Percentiles rank a stretch among this genome's conserved stretches.
Evolutionary conservation across 148 eudicot species (phyloP).

Genomic region (Chenopodium berlandieri): DNA sequence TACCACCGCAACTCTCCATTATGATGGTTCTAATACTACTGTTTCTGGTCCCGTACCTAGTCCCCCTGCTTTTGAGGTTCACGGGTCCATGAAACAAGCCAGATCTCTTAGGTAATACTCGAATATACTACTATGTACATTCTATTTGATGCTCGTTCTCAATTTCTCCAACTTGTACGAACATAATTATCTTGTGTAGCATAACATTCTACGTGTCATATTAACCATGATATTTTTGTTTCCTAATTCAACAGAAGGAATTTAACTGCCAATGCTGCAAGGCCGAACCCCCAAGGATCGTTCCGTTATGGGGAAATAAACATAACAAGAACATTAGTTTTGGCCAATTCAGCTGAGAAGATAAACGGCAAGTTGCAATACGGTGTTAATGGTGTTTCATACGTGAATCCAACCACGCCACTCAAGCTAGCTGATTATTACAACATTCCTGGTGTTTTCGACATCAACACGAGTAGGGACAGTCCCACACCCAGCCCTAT

Average conservation of each 20-base stretch:
- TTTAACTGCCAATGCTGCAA: conserved; percentile 85
- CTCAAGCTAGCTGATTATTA: conserved; percentile 72
- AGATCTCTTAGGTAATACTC: conserved; percentile 56
- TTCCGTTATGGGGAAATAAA: conserved; percentile 64
- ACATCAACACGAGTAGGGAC: conserved; percentile 43
- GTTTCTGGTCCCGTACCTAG: conserved; percentile 50
- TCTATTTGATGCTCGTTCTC: background rate
- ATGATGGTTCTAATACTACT: conserved; percentile 42
- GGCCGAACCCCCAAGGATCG: conserved; percentile 90
- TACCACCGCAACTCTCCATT: conserved; percentile 51
- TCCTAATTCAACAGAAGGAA: conserved; percentile 27
- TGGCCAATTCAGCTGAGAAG: conserved; percentile 46
- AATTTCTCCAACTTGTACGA: background rate
- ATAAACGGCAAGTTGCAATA: conserved; percentile 47
- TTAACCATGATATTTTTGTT: background rate
- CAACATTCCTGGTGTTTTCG: conserved; percentile 69
- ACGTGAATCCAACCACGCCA: conserved; percentile 65
- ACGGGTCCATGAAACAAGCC: conserved; percentile 93
- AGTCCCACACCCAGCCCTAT: conserved; percentile 39
- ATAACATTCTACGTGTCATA: no score
- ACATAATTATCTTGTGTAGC: background rate
- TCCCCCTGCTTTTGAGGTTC: conserved; percentile 63
- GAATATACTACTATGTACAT: background rate
- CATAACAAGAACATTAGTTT: conserved; percentile 46
- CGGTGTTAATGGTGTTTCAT: conserved; percentile 58